Conservation (phyloP, 2,329 filamentous ascomycete genomes). For the Neopestalotiopsis sp. region DNA sequence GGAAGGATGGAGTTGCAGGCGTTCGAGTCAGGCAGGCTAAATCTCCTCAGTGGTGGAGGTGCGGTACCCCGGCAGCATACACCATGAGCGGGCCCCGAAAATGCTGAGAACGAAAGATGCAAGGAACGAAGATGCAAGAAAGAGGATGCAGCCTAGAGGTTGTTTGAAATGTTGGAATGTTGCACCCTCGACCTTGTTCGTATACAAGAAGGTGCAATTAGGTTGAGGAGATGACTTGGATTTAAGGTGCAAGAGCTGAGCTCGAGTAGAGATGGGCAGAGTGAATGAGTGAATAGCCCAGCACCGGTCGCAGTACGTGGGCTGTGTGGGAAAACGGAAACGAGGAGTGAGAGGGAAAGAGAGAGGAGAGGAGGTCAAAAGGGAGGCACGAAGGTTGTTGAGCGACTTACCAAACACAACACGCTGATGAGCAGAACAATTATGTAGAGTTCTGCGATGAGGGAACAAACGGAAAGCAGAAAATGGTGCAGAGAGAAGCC, state of each 20-base stretch:
- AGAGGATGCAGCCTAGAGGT: slow-evolving; percentile 2
- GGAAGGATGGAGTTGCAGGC: not conserved
- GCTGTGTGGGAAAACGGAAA: not conserved
- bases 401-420: slow-evolving; percentile 25
- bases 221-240: not conserved
- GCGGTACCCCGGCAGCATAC: not conserved
- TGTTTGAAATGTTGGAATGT: not conserved
- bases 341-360: slow-evolving; percentile 11
- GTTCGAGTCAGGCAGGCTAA: not conserved
- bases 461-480: slow-evolving; percentile 20
- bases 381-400: slow-evolving; percentile 10
- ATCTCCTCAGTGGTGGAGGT: not conserved
- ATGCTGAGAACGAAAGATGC: not conserved
- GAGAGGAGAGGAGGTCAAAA: not conserved
- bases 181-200: not conserved
- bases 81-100: not conserved
- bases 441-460: slow-evolving; percentile 17
- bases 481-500: slow-evolving; percentile 23
- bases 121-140: slow-evolving; percentile 1
- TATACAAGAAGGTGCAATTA: not conserved
- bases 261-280: not conserved
- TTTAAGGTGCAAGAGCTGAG: slow-evolving; percentile 6
- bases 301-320: not conserved
- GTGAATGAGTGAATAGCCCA: slow-evolving; percentile 3
- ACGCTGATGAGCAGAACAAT: not conserved